These are phyloP conservation scores for Hymenoscyphus fraxineus DNA, from an alignment of 2,329 filamentous ascomycete species.

Conservation along the genomic window DNA sequence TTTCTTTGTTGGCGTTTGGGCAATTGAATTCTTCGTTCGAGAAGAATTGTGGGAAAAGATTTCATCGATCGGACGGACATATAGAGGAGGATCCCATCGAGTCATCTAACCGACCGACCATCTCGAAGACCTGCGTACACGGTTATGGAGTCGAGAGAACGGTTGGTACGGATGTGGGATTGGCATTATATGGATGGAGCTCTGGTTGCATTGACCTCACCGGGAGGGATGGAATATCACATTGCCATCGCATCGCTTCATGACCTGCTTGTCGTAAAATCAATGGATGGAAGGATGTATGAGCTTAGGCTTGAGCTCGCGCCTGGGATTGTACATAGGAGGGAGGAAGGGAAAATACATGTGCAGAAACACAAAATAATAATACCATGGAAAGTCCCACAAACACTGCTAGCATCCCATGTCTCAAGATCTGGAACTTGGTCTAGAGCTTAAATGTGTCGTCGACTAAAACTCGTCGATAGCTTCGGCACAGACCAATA, in stretches of 20 bases:
- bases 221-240: not conserved
- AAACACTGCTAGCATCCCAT: not conserved
- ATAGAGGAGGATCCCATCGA: not conserved
- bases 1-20: too few relatives aligned
- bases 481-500: not conserved
- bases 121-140: not conserved
- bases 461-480: not conserved
- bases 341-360: not conserved
- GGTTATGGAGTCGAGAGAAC: not conserved
- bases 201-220: not conserved
- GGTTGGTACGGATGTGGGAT: not conserved
- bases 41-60: not conserved
- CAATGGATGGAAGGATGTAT: not conserved
- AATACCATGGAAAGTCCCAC: not conserved
- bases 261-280: not conserved
- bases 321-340: not conserved
- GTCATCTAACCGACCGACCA: not conserved
- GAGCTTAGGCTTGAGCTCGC: not conserved
- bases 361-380: not conserved
- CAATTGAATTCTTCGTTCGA: too few relatives aligned
- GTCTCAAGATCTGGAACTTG: not conserved
- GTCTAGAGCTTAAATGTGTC: not conserved
- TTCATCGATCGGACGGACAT: not conserved
- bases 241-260: too few relatives aligned
- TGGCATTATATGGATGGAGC: not conserved